Evolutionary conservation across 2,329 filamentous ascomycete species (phyloP).

Genomic region (Cladobotryum protrusum): DNA sequence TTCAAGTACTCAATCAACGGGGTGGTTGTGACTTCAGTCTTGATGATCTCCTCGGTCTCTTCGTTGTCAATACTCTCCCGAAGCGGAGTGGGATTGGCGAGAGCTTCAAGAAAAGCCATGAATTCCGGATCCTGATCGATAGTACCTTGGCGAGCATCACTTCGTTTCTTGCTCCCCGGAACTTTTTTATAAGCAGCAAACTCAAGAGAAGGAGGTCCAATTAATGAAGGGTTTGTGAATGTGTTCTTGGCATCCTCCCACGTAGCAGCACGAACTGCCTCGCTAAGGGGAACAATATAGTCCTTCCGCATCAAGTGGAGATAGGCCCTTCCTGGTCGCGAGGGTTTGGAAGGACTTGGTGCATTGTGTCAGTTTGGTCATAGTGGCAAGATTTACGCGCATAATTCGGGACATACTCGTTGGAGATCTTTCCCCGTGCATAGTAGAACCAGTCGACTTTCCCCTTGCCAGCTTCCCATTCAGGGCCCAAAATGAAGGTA

Average conservation of each 20-base stretch:
- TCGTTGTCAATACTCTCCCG: slow-evolving; percentile 41
- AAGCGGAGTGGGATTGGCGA: slow-evolving; percentile 61
- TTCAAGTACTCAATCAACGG: slow-evolving; percentile 84
- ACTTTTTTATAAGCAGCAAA: slow-evolving; percentile 79
- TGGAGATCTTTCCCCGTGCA: slow-evolving; percentile 63
- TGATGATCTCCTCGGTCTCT: slow-evolving; percentile 36
- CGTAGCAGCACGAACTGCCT: slow-evolving; percentile 58
- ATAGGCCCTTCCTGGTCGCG: slow-evolving; percentile 73
- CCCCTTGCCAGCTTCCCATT: slow-evolving; percentile 75
- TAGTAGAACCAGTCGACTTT: slow-evolving; percentile 81
- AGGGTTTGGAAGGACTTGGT: slow-evolving; percentile 72
- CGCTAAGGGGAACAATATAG: slow-evolving; percentile 60
- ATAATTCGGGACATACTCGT: slow-evolving; percentile 55
- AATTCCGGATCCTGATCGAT: slow-evolving; percentile 97
- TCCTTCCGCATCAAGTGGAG: slow-evolving; percentile 71
- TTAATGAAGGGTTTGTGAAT: slow-evolving; percentile 61
- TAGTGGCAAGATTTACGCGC: neutral
- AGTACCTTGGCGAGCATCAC: slow-evolving; percentile 82
- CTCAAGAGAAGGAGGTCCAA: slow-evolving; percentile 75
- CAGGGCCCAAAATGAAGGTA: slow-evolving; percentile 60
- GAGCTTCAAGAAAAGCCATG: slow-evolving; percentile 80
- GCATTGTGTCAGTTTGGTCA: slow-evolving; percentile 12
- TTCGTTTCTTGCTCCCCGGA: slow-evolving; percentile 65
- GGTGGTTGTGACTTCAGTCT: slow-evolving; percentile 66
- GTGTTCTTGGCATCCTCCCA: slow-evolving; percentile 83